Evolutionary conservation across 1,139 yeast species (phyloP).

Genomic region (Taphrina pruni): DNA sequence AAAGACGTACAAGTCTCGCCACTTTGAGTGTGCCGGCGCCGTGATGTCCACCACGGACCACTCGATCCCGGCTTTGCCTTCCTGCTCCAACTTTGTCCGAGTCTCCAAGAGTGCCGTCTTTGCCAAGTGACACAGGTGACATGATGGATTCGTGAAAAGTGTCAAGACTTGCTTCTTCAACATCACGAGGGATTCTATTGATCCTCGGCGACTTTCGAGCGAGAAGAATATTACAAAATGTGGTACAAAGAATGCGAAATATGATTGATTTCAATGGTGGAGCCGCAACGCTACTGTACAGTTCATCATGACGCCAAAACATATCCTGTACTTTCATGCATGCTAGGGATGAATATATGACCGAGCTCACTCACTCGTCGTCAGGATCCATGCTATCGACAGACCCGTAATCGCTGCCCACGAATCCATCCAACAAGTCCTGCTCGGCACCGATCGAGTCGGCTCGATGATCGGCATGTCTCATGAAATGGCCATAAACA

Average conservation of each 20-base stretch:
- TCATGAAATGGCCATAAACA: slow-evolving; percentile 28
- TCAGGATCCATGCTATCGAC: slow-evolving; percentile 5
- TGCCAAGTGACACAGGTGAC: slow-evolving; percentile 17
- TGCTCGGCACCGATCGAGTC: slow-evolving; percentile 35
- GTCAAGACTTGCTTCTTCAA: slow-evolving; percentile 18
- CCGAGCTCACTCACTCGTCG: not conserved
- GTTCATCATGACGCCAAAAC: not conserved
- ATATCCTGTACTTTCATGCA: too few relatives aligned
- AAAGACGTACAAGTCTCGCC: slow-evolving; percentile 19
- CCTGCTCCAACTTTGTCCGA: not conserved
- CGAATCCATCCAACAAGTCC: slow-evolving; percentile 32
- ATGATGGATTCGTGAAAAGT: slow-evolving; percentile 13
- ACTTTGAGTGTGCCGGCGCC: not conserved
- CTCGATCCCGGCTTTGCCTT: not conserved
- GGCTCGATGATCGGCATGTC: slow-evolving; percentile 26
- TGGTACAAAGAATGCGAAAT: too few relatives aligned
- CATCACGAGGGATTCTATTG: too few relatives aligned
- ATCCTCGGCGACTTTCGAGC: not conserved
- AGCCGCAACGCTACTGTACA: not conserved
- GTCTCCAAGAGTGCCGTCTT: not conserved
- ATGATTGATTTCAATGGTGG: not conserved
- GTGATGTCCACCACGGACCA: slow-evolving; percentile 17
- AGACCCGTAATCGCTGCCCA: slow-evolving; percentile 32
- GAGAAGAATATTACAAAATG: not conserved
- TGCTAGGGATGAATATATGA: not conserved